Percentiles rank a stretch among this genome's conserved stretches.
Conservation (phyloP, 768 basidiomycete species). For the Antrodiella citrinella region DNA sequence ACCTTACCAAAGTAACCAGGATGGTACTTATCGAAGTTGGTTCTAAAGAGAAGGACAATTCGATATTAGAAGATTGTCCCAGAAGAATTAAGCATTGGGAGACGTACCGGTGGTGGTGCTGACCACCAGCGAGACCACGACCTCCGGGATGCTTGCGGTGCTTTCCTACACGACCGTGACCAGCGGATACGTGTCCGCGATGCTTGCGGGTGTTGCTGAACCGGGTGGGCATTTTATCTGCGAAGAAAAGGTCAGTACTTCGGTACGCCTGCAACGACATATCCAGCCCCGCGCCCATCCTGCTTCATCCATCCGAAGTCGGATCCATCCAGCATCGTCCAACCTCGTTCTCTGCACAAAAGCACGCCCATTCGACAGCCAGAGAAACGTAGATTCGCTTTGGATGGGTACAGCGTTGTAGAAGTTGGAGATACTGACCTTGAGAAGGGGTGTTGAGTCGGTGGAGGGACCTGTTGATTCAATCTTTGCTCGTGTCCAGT, state of each 20-base stretch:
- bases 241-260: slow-evolving; percentile 5
- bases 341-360: slow-evolving; percentile 12
- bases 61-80: background rate
- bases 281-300: slow-evolving; percentile 1
- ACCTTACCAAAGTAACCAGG: slow-evolving; percentile 99
- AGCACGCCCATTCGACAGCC: slow-evolving; percentile 13
- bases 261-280: background rate
- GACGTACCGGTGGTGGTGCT: slow-evolving; percentile 94
- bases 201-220: slow-evolving; percentile 98
- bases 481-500: slow-evolving; percentile 9
- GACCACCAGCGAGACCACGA: slow-evolving; percentile 99
- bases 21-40: slow-evolving; percentile 99
- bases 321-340: slow-evolving; percentile 48
- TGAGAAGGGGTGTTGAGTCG: slow-evolving; percentile 40
- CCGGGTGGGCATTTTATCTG: slow-evolving; percentile 84
- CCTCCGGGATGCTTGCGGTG: slow-evolving; percentile 99
- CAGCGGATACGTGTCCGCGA: slow-evolving; percentile 98
- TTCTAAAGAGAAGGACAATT: slow-evolving; percentile 34
- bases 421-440: slow-evolving; percentile 47
- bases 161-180: slow-evolving; percentile 99
- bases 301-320: slow-evolving; percentile 22
- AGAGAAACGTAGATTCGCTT: slow-evolving; percentile 7
- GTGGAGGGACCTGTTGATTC: slow-evolving; percentile 16
- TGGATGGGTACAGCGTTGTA: slow-evolving; percentile 15
- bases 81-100: background rate